phyloP scores from a whole-genome alignment of 805 yeast genomes.

The Barnettozyma sucrosica region DNA sequence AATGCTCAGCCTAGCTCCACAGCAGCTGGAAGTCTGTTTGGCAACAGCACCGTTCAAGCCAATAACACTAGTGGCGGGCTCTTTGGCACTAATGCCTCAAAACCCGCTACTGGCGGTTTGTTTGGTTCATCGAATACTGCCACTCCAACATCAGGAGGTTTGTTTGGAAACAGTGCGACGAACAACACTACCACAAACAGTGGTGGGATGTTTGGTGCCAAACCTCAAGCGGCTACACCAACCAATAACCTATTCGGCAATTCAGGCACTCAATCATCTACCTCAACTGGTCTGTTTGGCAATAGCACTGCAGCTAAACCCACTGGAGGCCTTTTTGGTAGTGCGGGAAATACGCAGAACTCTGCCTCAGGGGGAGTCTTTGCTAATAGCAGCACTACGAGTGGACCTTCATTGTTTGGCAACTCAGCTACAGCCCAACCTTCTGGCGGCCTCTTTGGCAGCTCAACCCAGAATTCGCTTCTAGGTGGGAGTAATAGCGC shows the following conservation, averaged over 20 bases:
- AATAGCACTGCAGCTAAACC: constrained; percentile 14
- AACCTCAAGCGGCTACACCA: constrained; percentile 2
- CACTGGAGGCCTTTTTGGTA: constrained; percentile 23
- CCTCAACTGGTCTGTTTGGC: constrained; percentile 16
- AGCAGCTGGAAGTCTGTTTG: not conserved
- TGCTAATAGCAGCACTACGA: constrained; percentile 5
- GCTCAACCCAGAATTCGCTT: constrained; percentile 4
- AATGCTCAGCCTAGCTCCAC: constrained; percentile 6
- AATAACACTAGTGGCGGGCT: not conserved
- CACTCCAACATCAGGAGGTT: constrained; percentile 3
- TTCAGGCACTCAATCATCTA: not conserved
- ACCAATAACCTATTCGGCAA: constrained; percentile 1
- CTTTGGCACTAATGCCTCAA: not conserved
- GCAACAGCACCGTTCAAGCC: not conserved
- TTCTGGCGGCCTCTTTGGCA: constrained; percentile 19
- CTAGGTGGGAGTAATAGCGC: constrained; percentile 16
- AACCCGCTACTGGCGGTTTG: constrained; percentile 1
- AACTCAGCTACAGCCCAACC: constrained; percentile 3
- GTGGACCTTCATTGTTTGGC: constrained; percentile 11
- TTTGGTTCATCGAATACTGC: constrained; percentile 4
- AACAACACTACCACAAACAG: not conserved
- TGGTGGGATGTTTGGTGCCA: constrained; percentile 5
- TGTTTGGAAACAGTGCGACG: constrained; percentile 4
- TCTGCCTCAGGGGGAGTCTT: constrained; percentile 10
- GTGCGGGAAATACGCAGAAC: constrained; percentile 8